A percentile compares a stretch with the other conserved stretches of the same genome.
Evolutionary conservation across 768 basidiomycete genomes (phyloP).

Genomic region (Leccinellum luteum): DNA sequence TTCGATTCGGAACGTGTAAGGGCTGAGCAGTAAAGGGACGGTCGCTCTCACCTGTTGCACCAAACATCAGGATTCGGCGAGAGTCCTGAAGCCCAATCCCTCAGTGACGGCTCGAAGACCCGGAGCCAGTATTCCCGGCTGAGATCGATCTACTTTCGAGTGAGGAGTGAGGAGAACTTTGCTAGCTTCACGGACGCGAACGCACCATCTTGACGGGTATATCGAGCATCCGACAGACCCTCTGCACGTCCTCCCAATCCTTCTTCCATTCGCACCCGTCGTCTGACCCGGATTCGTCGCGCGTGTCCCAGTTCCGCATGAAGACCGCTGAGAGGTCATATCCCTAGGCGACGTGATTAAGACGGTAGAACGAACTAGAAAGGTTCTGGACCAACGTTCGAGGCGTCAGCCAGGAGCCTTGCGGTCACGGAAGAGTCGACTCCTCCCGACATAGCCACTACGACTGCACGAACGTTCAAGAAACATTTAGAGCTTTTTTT

Average conservation of each 20-base stretch:
- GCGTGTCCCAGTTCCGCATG: constrained; percentile 96
- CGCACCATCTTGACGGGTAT: constrained; percentile 72
- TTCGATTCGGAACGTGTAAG: neutral
- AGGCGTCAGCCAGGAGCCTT: constrained; percentile 56
- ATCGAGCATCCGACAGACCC: constrained; percentile 69
- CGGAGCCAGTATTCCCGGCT: constrained; percentile 86
- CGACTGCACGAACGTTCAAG: constrained; percentile 50
- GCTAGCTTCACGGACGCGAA: neutral
- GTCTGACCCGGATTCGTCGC: constrained; percentile 76
- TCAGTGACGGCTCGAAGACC: constrained; percentile 86
- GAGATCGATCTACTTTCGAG: constrained; percentile 66
- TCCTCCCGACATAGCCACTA: constrained; percentile 93
- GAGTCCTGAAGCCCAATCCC: constrained; percentile 69
- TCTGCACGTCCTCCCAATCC: constrained; percentile 89
- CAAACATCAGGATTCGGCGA: constrained; percentile 94
- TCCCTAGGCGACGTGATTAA: constrained; percentile 43
- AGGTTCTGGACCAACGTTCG: constrained; percentile 41
- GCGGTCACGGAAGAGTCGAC: constrained; percentile 93
- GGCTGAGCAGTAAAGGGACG: neutral
- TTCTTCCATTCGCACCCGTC: constrained; percentile 94
- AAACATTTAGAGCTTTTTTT: neutral
- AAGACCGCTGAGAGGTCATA: constrained; percentile 84
- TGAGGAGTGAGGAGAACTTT: constrained; percentile 7
- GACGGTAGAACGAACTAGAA: neutral
- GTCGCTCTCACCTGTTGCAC: constrained; percentile 69